Evolutionary conservation across 2,329 filamentous ascomycete genomes (phyloP), one percentile per base, ranked within the genome.

Genomic region (Diplodia scrobiculata): DNA sequence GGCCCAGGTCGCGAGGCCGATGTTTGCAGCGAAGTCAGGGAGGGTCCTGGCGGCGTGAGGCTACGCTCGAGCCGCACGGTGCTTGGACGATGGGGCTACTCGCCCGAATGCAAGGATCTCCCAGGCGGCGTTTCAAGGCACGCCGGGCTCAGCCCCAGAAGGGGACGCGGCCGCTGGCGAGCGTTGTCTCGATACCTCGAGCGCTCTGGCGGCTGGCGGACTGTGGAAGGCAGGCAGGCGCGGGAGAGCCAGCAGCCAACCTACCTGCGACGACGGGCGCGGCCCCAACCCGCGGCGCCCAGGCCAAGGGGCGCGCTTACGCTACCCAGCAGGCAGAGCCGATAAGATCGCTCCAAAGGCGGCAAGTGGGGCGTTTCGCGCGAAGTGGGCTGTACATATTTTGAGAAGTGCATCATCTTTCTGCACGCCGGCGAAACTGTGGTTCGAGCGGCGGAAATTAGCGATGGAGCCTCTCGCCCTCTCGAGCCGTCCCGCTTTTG

Each of bases 321-420:
- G 34, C 14, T 17, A 58, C 54, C 53, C 27, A 45, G 54, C 41
- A 63, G 34, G 45, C 29, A 38, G n/a, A 63, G 45, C 52, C 52
- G 63, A 65, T 51, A 59, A 36, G 63, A 65, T 55, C 63, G 41
- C 45, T 54, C 52, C 51, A 55, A 65, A 65, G 41, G 51, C 54
- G 53, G 63, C 47, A 65, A 58, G 63, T 65, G 63, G 63, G 63
- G 63, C 45, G 52, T 65, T 58, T 58, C 29, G 63, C 62, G 62
- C 62, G 50, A 65, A 65, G 62, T 65, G 62, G 62, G 62, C 50
- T 65, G 62, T 65, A 54, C 62, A 65, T 53, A 54, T 52, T 41
- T 38, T 47, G 29, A 29, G 27, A 54, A 64, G 34, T 52, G 48
- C 62, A 54, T 65, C 62, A 60, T 60, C 55, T 60, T 60, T 60